Percentiles rank a stretch among this genome's conserved stretches.
These are phyloP conservation scores for Paramyrothecium roridum DNA, from an alignment of 2,329 filamentous ascomycete genomes.

Conservation along the genomic window DNA sequence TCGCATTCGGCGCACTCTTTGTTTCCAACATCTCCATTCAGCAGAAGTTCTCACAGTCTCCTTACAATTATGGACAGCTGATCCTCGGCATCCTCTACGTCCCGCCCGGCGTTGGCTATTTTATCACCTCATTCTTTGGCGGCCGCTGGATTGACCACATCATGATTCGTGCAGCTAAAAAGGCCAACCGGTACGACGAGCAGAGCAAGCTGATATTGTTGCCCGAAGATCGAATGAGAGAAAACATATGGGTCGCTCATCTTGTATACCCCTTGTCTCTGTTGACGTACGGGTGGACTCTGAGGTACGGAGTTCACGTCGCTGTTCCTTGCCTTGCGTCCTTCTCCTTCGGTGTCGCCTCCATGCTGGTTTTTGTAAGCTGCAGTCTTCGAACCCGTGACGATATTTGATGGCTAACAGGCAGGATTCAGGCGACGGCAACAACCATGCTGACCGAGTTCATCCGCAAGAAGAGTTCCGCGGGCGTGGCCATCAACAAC, in stretches of 20 bases:
- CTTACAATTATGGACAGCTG: constrained; percentile 67
- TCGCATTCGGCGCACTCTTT: constrained; percentile 74
- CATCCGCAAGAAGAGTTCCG: constrained; percentile 67
- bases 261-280: constrained; percentile 67
- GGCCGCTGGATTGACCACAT: constrained; percentile 78
- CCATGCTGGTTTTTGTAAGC: constrained; percentile 73
- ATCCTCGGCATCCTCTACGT: constrained; percentile 75
- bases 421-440: constrained; percentile 42
- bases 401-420: constrained; percentile 7
- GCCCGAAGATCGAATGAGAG: constrained; percentile 78
- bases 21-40: constrained; percentile 76
- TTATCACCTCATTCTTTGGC: constrained; percentile 64
- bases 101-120: constrained; percentile 71
- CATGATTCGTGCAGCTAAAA: constrained; percentile 73
- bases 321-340: constrained; percentile 60
- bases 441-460: constrained; percentile 88
- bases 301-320: constrained; percentile 63
- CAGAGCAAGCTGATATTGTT: constrained; percentile 63
- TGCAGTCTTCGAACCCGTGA: neutral
- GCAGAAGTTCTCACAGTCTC: constrained; percentile 60
- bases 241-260: constrained; percentile 77
- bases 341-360: constrained; percentile 72
- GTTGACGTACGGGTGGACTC: constrained; percentile 76
- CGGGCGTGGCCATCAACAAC: constrained; percentile 78
- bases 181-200: constrained; percentile 65